phyloP scores from a whole-genome alignment of 2,329 filamentous ascomycete species.

The Xylaria sp. region DNA sequence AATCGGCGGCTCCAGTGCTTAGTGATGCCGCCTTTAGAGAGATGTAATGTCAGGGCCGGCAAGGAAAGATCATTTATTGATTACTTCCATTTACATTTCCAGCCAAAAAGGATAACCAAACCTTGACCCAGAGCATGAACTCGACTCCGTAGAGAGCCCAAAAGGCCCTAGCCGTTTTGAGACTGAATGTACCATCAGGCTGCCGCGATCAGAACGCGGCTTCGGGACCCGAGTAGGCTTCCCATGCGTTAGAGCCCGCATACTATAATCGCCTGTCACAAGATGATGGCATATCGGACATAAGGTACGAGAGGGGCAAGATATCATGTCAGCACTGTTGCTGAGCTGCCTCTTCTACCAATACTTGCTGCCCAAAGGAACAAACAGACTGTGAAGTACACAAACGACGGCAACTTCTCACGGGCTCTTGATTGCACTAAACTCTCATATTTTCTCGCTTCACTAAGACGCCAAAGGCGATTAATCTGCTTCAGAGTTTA shows the following conservation, averaged over 20 bases:
- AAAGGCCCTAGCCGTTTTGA: not conserved
- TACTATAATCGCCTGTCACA: no score
- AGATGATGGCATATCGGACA: not conserved
- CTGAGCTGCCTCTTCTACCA: not conserved
- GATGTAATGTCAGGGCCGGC: not conserved
- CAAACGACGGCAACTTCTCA: not conserved
- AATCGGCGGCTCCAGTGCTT: not conserved
- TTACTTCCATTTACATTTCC: not conserved
- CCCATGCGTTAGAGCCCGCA: not conserved
- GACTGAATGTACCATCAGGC: not conserved
- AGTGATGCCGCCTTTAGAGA: not conserved
- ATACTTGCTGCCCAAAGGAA: not conserved
- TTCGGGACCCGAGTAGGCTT: constrained; percentile 8
- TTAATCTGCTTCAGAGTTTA: not conserved
- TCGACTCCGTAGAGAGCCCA: not conserved
- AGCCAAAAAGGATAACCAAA: not conserved
- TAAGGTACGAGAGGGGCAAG: not conserved
- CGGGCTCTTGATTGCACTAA: not conserved
- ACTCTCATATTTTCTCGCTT: not conserved
- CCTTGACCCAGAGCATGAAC: not conserved
- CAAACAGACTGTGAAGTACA: not conserved
- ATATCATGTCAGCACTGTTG: not conserved
- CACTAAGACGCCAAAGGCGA: not conserved
- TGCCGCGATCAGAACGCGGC: not conserved
- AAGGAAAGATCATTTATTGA: not conserved